phyloP scores from a whole-genome alignment of 352 stramenopile species.

The Pythium plurisporium region DNA sequence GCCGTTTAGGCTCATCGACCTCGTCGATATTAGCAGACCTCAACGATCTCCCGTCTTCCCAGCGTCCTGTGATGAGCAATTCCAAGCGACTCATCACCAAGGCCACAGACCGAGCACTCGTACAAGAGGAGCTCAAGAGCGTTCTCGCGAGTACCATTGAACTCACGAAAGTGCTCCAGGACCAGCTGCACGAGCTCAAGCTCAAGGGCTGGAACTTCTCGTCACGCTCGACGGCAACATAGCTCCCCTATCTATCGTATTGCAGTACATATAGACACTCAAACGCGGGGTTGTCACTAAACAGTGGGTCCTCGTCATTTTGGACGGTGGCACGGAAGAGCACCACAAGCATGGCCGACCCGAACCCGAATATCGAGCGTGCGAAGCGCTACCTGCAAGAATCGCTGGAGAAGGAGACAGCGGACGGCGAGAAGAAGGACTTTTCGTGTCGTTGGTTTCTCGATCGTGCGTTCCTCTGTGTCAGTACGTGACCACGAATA shows the following conservation, averaged over 20 bases:
- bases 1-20: constrained; percentile 3
- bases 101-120: constrained; percentile 40
- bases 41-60: neutral
- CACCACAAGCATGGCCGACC: constrained; percentile 4
- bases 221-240: constrained; percentile 15
- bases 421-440: constrained; percentile 35
- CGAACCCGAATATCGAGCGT: constrained; percentile 45
- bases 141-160: constrained; percentile 63
- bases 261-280: constrained; percentile 7
- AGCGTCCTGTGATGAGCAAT: neutral
- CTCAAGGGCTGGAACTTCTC: constrained; percentile 76
- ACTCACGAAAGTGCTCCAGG: constrained; percentile 64
- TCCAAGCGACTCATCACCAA: constrained; percentile 28
- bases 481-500: constrained; percentile 54
- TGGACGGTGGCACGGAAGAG: too few species aligned
- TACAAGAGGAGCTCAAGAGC: constrained; percentile 68
- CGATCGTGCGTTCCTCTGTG: constrained; percentile 75
- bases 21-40: neutral
- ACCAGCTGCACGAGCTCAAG: constrained; percentile 76
- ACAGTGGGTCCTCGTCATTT: too few species aligned
- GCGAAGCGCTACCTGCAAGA: constrained; percentile 63
- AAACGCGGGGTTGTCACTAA: constrained; percentile 11
- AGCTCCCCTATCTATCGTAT: too few species aligned
- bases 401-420: constrained; percentile 25
- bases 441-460: constrained; percentile 76